Evolutionary conservation across 148 eudicot species (phyloP).

Genomic region (Amaranthus hypochondriacus): DNA sequence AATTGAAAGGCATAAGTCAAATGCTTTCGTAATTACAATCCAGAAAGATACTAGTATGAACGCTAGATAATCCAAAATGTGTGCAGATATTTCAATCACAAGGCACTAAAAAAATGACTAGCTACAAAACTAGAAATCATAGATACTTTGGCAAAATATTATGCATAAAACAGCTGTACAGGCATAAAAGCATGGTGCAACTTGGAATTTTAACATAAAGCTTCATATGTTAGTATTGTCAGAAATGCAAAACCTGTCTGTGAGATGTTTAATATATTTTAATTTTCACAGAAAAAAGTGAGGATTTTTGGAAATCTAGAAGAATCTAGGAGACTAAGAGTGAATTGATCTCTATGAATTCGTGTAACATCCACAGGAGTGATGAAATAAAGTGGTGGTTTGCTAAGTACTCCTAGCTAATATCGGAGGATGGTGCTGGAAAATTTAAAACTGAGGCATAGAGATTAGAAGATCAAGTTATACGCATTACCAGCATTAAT

Average conservation of each 20-base stretch:
- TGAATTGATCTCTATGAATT: background rate
- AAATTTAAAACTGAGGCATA: background rate
- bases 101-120: background rate
- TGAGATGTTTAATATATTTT: too few relatives aligned
- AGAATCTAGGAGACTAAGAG: background rate
- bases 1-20: too few relatives aligned
- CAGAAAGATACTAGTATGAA: too few relatives aligned
- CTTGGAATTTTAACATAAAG: too few relatives aligned
- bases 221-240: too few relatives aligned
- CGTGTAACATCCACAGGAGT: background rate
- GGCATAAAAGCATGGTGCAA: too few relatives aligned
- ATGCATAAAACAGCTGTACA: background rate
- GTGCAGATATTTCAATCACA: background rate
- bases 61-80: background rate
- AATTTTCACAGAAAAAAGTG: too few relatives aligned
- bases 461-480: too few relatives aligned
- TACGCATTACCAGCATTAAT: slow-evolving; percentile 61
- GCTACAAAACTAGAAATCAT: background rate
- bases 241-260: too few relatives aligned
- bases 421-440: too few relatives aligned
- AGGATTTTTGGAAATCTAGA: too few relatives aligned
- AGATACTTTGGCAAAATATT: background rate
- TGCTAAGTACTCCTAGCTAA: background rate
- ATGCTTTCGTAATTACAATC: background rate
- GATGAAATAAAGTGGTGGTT: background rate